Base-by-base conservation (phyloP, 2,329 filamentous ascomycete species). In the Fonsecaea pugnacius region DNA sequence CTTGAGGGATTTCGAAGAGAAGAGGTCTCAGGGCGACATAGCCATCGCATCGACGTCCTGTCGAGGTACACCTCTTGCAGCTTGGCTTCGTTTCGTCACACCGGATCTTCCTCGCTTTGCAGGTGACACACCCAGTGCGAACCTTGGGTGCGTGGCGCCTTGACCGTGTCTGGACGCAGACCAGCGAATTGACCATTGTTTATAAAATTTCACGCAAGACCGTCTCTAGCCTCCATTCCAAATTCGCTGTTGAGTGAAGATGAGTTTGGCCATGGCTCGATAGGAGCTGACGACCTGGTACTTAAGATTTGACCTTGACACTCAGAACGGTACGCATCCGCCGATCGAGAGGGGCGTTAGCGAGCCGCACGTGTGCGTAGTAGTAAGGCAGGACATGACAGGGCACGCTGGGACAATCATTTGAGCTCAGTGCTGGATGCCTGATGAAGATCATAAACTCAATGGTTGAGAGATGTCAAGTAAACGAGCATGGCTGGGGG, bases 61-160 rank as follows among this genome's bases (percentile, higher is more conserved):
- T 62, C n/a, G 46, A 36, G 10, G 33, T 62, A 35, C 58, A 65
- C n/a, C 58, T 48, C 27, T 30, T 33, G 32, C 62, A 65, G 18
- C 10, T 27, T 21, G 62, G 62, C 30, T 65, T 65, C 16, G 46
- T 33, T 38, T 65, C 62, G 40, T 65, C 62, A 27, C 62, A 65
- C 21, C 56, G 62, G 14, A 62, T 16, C n/a, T 52, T 57, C 8
- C 62, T 50, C 2, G n/a, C 18, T 40, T 63, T 55, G 30, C 63
- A 63, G 8, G 63, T 65, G 7, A 48, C 36, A 48, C 58, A 65
- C 6, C 62, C 62, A 1, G 58, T 62, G 12, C 59, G 50, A 50
- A 62, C 59, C 35, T 62, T 62, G n/a, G 59, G 59, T 9, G 59
- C 36, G 48, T 62, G 59, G 24, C 59, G 55, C 55, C 38, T 46